Conservation (phyloP, 352 stramenopile genomes). For the Phytophthora sojae region DNA sequence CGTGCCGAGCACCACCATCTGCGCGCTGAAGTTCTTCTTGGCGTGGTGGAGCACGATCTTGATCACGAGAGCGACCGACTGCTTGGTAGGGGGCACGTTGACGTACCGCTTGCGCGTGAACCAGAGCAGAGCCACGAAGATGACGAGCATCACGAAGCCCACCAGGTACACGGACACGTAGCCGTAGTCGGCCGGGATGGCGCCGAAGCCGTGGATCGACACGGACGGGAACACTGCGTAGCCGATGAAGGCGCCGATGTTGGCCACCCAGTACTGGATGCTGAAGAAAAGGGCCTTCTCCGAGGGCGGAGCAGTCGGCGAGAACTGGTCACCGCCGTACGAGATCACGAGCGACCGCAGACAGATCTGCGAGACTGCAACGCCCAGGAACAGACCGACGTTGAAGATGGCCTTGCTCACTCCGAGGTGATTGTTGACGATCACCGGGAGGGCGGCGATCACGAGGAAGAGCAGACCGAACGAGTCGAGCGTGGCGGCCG, state of each 20-base stretch:
- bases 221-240: conserved; percentile 5
- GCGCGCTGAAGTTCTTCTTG: conserved; percentile 8
- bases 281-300: conserved; percentile 9
- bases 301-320: neutral
- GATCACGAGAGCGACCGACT: conserved; percentile 5
- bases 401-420: conserved; percentile 11
- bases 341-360: conserved; percentile 2
- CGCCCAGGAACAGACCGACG: conserved; percentile 1
- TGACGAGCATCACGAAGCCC: conserved; percentile 1
- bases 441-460: neutral
- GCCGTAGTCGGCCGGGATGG: conserved; percentile 4
- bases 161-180: neutral
- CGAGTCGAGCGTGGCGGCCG: conserved; percentile 5
- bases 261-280: conserved; percentile 8
- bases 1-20: conserved; percentile 4
- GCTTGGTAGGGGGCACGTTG: conserved; percentile 2
- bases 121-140: conserved; percentile 1
- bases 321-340: conserved; percentile 8
- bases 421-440: conserved; percentile 2
- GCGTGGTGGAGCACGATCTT: conserved; percentile 2
- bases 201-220: conserved; percentile 3
- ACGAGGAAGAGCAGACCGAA: conserved; percentile 4
- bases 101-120: neutral
- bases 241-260: conserved; percentile 6
- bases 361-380: conserved; percentile 4